phyloP scores from a whole-genome alignment of 768 basidiomycete genomes.

The Russula sp. region DNA sequence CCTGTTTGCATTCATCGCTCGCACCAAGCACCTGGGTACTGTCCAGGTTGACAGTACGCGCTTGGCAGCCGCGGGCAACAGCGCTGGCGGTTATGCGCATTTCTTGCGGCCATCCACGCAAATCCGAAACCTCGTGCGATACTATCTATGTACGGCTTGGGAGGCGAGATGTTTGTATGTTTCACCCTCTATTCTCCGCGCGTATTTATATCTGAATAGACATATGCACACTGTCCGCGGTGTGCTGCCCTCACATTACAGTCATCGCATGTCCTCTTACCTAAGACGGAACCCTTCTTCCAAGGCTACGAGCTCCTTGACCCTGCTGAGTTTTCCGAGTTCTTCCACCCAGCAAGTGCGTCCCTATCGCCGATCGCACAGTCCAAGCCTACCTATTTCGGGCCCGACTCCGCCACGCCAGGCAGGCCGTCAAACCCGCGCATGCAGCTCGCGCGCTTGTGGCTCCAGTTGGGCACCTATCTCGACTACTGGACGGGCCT shows the following conservation, averaged over 20 bases:
- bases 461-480: slow-evolving; percentile 54
- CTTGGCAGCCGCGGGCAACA: slow-evolving; percentile 55
- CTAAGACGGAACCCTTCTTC: slow-evolving; percentile 52
- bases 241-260: slow-evolving; percentile 31
- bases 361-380: slow-evolving; percentile 38
- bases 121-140: slow-evolving; percentile 53
- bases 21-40: background rate
- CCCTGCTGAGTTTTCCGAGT: slow-evolving; percentile 45
- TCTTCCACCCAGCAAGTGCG: slow-evolving; percentile 44
- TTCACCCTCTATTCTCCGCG: background rate
- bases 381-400: slow-evolving; percentile 49
- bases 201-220: background rate
- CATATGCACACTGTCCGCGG: background rate
- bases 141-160: slow-evolving; percentile 59
- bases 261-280: slow-evolving; percentile 50
- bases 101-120: slow-evolving; percentile 55
- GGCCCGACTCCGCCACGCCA: slow-evolving; percentile 46
- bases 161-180: slow-evolving; percentile 53
- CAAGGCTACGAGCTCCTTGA: slow-evolving; percentile 56
- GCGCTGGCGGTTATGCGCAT: slow-evolving; percentile 63
- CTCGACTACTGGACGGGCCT: slow-evolving; percentile 57
- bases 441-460: slow-evolving; percentile 55
- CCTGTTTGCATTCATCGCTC: slow-evolving; percentile 48
- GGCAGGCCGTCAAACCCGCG: slow-evolving; percentile 62
- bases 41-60: slow-evolving; percentile 42